Conservation (phyloP, 176 grass and related monocot genomes). For the Oryza officinalis region DNA sequence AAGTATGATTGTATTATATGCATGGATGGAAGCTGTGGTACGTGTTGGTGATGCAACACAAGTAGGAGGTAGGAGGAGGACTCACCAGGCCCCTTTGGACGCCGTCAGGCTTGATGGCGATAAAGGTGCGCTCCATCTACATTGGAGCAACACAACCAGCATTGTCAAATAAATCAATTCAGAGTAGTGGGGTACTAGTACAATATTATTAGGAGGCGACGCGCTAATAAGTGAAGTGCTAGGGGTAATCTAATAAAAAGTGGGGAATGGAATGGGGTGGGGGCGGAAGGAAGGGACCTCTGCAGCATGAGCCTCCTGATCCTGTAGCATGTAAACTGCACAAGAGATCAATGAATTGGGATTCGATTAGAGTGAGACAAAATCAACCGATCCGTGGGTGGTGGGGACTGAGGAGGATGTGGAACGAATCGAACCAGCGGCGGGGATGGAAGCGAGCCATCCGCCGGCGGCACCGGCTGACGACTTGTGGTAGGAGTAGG, state of each 20-base stretch:
- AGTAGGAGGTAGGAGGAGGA: background rate
- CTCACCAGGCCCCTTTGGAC: slow-evolving; percentile 91
- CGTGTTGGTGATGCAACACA: too few species aligned
- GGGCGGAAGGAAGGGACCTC: slow-evolving; percentile 42
- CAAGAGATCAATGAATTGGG: background rate
- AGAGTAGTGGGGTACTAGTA: too few species aligned
- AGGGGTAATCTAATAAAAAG: too few species aligned
- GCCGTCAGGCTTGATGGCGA: slow-evolving; percentile 95
- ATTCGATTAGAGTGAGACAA: background rate
- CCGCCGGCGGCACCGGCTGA: slow-evolving; percentile 18
- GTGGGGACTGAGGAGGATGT: too few species aligned
- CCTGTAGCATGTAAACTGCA: slow-evolving; percentile 78
- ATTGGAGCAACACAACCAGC: background rate
- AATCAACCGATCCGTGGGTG: background rate
- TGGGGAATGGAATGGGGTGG: too few species aligned
- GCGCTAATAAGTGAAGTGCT: too few species aligned
- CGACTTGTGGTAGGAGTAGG: slow-evolving; percentile 54
- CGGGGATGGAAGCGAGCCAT: slow-evolving; percentile 65
- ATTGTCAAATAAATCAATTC: too few species aligned
- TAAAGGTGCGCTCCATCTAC: slow-evolving; percentile 89
- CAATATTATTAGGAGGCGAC: too few species aligned
- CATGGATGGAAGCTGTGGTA: too few species aligned
- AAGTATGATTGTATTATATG: too few species aligned
- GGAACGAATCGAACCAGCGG: slow-evolving; percentile 49
- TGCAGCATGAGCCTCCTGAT: slow-evolving; percentile 81